Evolutionary conservation across 192 early-diverging fungal genomes (phyloP), one percentile per base, ranked within the genome.

Genomic region (Oehlia diaphana): DNA sequence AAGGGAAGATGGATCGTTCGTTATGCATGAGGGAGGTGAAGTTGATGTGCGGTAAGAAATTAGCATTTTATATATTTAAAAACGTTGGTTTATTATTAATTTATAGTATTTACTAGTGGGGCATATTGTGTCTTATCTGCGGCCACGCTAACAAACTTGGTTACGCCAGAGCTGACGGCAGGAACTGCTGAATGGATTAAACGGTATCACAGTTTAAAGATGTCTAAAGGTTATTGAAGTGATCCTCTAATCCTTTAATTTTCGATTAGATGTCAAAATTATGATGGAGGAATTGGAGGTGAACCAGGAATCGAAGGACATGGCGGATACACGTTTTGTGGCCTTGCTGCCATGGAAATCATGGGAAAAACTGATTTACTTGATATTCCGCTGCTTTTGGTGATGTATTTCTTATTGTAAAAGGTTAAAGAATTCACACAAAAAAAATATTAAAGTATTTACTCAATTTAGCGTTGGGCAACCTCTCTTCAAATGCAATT

Each of bases 301-400:
- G 87, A 84, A 47, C 97, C 96, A 3, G 92, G 92, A 2, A 88
- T 92, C 0, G 98, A 99, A 77, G 96, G 95, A 7, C 97, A 99
- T 79, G 95, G 96, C 61, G 98, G 98, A 4, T 99, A 99, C 84
- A 94, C 95, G 6, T 95, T 96, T 77, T 98, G 97, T 82, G 98
- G 90, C 8, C 76, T 98, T 50, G 98, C 96, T 0, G 95, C 98
- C 0, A 80, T 96, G 78, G 92, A 93, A 71, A 85, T 98, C 16
- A 76, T 98, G 39, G 91, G 89, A 47, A 81, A 85, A 65, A 86
- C 92, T 9, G 85, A 95, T 74, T 23, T 86, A 44, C 80, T 98
- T 66, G 84, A 97, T 80, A 64, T 91, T 83, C 86, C 2, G 75
- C 97, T 63, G 73, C 87, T 50, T 89, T 92, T 84, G 66, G 81